Base-by-base conservation (phyloP, 805 yeast genomes). In the Sugiyamaella americana region DNA sequence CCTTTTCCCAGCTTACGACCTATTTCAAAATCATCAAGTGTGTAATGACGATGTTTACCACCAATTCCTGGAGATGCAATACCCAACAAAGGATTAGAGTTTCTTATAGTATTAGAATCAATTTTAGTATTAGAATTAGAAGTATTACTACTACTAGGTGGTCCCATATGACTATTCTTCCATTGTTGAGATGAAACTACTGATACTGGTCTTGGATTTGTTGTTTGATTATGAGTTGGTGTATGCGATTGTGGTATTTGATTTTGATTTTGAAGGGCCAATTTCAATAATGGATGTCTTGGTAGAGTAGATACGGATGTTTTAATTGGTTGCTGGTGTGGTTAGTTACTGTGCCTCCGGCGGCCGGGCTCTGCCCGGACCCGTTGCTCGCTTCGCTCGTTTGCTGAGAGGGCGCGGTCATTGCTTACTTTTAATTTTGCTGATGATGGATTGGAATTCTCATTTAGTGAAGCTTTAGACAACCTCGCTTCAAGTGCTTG, bases 1-100 rank as follows among this genome's bases (percentile, higher is more conserved):
- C 98, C 98, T 60, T 86, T 87, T 0, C 98, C 98, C 41, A 91
- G 72, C 48, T 83, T 80, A 45, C 81, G 76, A 16, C 97, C 98
- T 37, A 91, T 74, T 55, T 88, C 96, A 65, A 91, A 91, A 59
- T 86, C 93, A 23, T 70, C 65, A 19, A 80, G 63, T 0, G 73
- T 55, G 54, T 69, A 73, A 16, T 62, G 51, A 13, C 47, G 43
- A 6, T 41, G 23, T 24, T 44, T 37, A 30, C 44, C 21, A 18
- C 26, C 26, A 37, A 41, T 30, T 20, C 42, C 21, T 11, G 34
- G 26, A 11, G 41, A 40, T 16, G 41, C 41, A 11, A 55, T 43
- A 1, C 60, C 59, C 3, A 48, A 37, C 29, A 55, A 48, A 10
- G 59, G 55, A 26, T 52, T 54, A 6, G 58, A 50, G 23, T 49